Conservation (phyloP, 1,284 basidiomycete genomes). For the Malassezia equina region DNA sequence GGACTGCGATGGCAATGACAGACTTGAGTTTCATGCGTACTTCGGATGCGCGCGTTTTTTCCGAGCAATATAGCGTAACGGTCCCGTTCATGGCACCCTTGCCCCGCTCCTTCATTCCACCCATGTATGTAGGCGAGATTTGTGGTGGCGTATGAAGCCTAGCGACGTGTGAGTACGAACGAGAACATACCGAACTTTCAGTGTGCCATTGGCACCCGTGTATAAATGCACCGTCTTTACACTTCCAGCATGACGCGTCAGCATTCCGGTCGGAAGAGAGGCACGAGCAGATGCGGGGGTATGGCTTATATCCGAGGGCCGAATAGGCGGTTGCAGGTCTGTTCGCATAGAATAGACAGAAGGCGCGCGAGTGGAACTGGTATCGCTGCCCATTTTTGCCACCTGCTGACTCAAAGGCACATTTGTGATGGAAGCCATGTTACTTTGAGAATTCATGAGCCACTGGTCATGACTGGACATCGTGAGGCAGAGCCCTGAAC, state of each 20-base stretch:
- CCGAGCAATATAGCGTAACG: conserved; percentile 19
- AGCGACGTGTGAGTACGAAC: background rate
- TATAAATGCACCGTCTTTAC: conserved; percentile 15
- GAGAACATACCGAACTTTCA: conserved; percentile 10
- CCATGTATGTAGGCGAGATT: conserved; percentile 35
- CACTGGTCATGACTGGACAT: conserved; percentile 7
- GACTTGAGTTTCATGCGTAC: conserved; percentile 27
- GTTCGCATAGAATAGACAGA: conserved; percentile 1
- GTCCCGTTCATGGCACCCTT: conserved; percentile 28
- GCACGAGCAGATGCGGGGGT: background rate
- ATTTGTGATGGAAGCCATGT: background rate
- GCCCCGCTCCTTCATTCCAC: conserved; percentile 28
- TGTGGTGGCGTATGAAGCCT: conserved; percentile 22
- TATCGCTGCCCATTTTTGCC: background rate
- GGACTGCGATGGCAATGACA: conserved; percentile 17
- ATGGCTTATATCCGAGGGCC: background rate
- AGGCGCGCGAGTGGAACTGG: background rate
- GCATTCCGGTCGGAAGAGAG: background rate
- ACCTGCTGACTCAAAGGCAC: background rate
- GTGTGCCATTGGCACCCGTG: conserved; percentile 9
- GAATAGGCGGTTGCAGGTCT: background rate
- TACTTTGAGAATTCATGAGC: background rate
- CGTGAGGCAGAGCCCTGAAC: background rate
- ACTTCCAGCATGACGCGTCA: background rate
- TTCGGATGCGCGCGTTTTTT: conserved; percentile 21